These are phyloP conservation scores for Alternaria incomplexa DNA, from an alignment of 2,329 filamentous ascomycete species.

Conservation along the genomic window DNA sequence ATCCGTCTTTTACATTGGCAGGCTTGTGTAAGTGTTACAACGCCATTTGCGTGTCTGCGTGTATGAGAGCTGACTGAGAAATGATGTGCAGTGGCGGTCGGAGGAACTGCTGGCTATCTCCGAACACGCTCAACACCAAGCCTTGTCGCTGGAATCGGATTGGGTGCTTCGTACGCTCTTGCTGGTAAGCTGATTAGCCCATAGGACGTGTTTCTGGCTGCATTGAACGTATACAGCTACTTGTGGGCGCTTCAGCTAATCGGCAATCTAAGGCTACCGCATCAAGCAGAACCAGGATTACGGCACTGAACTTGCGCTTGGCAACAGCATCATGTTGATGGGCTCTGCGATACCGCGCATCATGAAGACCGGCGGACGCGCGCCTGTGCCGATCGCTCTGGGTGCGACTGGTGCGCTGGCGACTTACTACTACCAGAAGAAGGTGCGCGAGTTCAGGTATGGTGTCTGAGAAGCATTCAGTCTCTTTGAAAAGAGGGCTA, in stretches of 20 bases:
- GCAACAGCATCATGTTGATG: slow-evolving; percentile 30
- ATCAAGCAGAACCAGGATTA: slow-evolving; percentile 40
- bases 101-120: slow-evolving; percentile 36
- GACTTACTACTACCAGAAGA: slow-evolving; percentile 39
- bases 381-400: slow-evolving; percentile 34
- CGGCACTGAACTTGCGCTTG: slow-evolving; percentile 35
- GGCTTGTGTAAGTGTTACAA: slow-evolving; percentile 26
- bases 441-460: slow-evolving; percentile 38
- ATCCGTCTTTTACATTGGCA: slow-evolving; percentile 38
- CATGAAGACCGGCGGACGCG: slow-evolving; percentile 34
- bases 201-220: not conserved
- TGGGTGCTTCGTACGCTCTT: slow-evolving; percentile 34
- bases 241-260: not conserved
- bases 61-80: slow-evolving; percentile 4
- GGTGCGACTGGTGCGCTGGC: slow-evolving; percentile 32
- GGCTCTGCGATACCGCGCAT: slow-evolving; percentile 36
- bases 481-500: not conserved
- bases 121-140: slow-evolving; percentile 37
- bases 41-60: not conserved
- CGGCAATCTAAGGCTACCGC: slow-evolving; percentile 21
- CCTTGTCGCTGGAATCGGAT: slow-evolving; percentile 34
- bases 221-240: not conserved
- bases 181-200: slow-evolving; percentile 19
- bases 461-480: slow-evolving; percentile 20
- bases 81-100: slow-evolving; percentile 25